Percentiles rank a stretch among this genome's conserved stretches.
These are phyloP conservation scores for Stagonosporopsis rhizophila DNA, from an alignment of 2,329 filamentous ascomycete genomes.

Conservation along the genomic window DNA sequence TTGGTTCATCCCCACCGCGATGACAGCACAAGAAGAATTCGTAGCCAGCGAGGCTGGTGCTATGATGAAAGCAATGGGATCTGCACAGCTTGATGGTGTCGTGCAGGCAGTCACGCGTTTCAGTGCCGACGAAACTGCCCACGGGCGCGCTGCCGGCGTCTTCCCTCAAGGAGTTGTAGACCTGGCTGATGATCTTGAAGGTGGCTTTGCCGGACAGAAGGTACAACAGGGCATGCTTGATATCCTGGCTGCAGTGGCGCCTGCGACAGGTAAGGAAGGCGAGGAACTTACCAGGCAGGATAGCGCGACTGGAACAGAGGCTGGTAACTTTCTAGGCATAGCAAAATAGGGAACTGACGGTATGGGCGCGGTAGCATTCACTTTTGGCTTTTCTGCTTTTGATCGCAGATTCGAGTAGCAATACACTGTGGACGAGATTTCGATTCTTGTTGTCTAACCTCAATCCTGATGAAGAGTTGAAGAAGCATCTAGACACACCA, in stretches of 20 bases:
- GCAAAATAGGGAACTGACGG: neutral
- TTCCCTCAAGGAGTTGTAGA: conserved; percentile 28
- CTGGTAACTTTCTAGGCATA: conserved; percentile 4
- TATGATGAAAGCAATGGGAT: conserved; percentile 23
- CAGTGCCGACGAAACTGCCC: conserved; percentile 20
- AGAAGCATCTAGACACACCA: neutral
- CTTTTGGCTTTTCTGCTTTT: neutral
- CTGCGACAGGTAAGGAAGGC: neutral
- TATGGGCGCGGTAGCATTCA: too few species aligned
- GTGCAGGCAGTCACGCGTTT: conserved; percentile 30
- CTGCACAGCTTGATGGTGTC: conserved; percentile 30
- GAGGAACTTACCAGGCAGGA: conserved; percentile 7
- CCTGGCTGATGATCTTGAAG: conserved; percentile 33
- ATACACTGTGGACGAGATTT: neutral
- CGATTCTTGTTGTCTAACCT: neutral
- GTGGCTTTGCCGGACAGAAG: conserved; percentile 11
- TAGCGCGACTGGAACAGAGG: conserved; percentile 4
- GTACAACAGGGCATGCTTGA: conserved; percentile 8
- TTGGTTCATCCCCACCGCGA: conserved; percentile 36
- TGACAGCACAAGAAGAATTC: conserved; percentile 21
- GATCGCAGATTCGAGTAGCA: neutral
- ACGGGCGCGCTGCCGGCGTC: conserved; percentile 28
- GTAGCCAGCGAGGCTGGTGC: conserved; percentile 19
- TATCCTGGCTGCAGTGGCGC: conserved; percentile 1
- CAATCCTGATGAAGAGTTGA: neutral